Evolutionary conservation across 139 green algal species (phyloP).

Genomic region (Eudorina sp.): DNA sequence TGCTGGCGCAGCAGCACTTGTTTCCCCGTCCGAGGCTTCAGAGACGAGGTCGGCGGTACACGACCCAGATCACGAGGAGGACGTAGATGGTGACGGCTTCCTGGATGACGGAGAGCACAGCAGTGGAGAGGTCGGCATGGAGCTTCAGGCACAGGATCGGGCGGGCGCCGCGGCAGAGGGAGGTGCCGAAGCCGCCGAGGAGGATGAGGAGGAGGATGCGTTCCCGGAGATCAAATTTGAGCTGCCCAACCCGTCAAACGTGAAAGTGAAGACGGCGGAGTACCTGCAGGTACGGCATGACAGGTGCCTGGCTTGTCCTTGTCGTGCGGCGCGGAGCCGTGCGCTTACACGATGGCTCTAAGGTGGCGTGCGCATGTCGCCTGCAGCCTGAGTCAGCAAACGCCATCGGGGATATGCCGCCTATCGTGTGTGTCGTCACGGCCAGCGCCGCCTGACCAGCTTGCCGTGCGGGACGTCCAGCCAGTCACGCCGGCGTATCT

Average conservation of each 20-base stretch:
- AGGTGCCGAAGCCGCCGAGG: too few species aligned
- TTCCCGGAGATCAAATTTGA: conserved; percentile 51
- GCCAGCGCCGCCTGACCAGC: too few species aligned
- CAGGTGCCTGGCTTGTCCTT: too few species aligned
- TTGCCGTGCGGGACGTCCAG: too few species aligned
- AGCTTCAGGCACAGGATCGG: background rate
- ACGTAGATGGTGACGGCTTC: background rate
- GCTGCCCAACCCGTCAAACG: conserved; percentile 51
- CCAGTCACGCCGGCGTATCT: too few species aligned
- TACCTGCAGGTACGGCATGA: conserved; percentile 86
- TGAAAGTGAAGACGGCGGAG: conserved; percentile 58
- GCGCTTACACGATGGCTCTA: too few species aligned
- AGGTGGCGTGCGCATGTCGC: too few species aligned
- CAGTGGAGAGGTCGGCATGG: background rate
- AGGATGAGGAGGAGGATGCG: conserved; percentile 5
- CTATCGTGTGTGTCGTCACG: too few species aligned
- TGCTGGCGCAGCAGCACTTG: too few species aligned
- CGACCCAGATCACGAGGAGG: background rate
- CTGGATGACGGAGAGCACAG: background rate
- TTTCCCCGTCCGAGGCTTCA: background rate
- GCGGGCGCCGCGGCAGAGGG: background rate
- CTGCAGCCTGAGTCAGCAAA: too few species aligned
- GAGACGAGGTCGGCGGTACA: background rate
- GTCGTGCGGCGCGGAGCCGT: too few species aligned
- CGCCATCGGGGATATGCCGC: too few species aligned